phyloP scores from a whole-genome alignment of 2,329 filamentous ascomycete species.

The Aaosphaeria arxii region DNA sequence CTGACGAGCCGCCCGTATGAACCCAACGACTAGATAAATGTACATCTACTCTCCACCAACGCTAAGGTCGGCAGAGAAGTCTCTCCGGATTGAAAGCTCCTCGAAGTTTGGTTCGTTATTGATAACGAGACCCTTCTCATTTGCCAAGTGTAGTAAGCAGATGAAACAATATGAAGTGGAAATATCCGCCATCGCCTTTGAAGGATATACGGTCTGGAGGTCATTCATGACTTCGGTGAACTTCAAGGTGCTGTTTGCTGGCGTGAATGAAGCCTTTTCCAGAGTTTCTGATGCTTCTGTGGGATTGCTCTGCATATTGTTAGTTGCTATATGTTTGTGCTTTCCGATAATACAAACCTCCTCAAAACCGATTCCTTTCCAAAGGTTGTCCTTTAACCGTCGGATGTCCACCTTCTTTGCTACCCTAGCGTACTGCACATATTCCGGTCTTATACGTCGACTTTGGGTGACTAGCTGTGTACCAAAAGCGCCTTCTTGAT shows the following conservation, averaged over 20 bases:
- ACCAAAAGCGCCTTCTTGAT: constrained; percentile 56
- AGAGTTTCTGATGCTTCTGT: not conserved
- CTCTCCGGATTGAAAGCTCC: constrained; percentile 48
- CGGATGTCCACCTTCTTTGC: constrained; percentile 67
- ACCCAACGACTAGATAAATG: not conserved
- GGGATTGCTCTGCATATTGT: not conserved
- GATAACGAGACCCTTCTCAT: constrained; percentile 85
- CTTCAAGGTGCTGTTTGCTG: constrained; percentile 60
- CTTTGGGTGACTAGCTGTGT: constrained; percentile 62
- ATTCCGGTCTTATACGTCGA: constrained; percentile 59
- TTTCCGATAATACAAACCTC: constrained; percentile 23
- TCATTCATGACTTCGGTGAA: constrained; percentile 93
- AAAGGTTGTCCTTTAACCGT: constrained; percentile 63
- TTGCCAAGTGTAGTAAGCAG: constrained; percentile 83
- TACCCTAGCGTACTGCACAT: constrained; percentile 63
- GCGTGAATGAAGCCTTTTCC: constrained; percentile 33
- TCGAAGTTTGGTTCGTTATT: constrained; percentile 56
- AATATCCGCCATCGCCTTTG: constrained; percentile 85
- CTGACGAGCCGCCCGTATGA: too few relatives aligned
- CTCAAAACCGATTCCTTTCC: constrained; percentile 58
- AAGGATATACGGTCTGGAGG: constrained; percentile 80
- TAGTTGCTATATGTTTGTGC: constrained; percentile 8
- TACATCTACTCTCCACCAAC: not conserved
- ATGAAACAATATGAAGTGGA: constrained; percentile 94
- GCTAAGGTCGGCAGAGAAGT: constrained; percentile 43